Evolutionary conservation across 1,284 basidiomycete genomes (phyloP).

Genomic region (Anthracocystis walkeri): DNA sequence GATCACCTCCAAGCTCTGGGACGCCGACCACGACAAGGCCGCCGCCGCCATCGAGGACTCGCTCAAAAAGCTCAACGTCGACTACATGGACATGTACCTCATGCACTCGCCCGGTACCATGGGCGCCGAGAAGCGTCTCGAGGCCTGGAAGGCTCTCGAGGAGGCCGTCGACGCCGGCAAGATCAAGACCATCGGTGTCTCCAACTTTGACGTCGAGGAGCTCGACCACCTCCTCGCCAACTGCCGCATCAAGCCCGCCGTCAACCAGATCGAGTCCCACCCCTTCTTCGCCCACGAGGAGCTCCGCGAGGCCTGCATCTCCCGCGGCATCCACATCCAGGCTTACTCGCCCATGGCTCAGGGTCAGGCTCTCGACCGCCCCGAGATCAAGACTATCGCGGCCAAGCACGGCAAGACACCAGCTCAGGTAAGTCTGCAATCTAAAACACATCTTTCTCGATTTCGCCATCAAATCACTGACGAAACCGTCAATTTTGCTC

Average conservation of each 20-base stretch:
- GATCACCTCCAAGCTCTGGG: constrained; percentile 70
- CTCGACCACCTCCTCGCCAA: constrained; percentile 65
- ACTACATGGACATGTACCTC: constrained; percentile 68
- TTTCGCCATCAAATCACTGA: no score
- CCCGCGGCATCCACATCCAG: constrained; percentile 66
- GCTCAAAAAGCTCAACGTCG: constrained; percentile 66
- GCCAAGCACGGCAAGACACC: constrained; percentile 68
- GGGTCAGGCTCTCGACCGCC: constrained; percentile 65
- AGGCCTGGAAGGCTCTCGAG: constrained; percentile 68
- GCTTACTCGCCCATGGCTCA: constrained; percentile 69
- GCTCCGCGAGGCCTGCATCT: constrained; percentile 64
- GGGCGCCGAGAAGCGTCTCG: constrained; percentile 60
- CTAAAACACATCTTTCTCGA: no score
- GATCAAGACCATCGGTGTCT: constrained; percentile 68
- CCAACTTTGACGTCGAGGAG: constrained; percentile 68
- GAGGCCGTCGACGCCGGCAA: constrained; percentile 67
- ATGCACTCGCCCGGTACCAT: constrained; percentile 68
- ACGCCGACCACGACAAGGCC: constrained; percentile 66
- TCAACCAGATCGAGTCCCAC: constrained; percentile 69
- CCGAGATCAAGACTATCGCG: constrained; percentile 66
- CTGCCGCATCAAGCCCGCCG: constrained; percentile 67
- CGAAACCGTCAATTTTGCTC: no score
- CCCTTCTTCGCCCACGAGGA: constrained; percentile 69
- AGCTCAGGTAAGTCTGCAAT: constrained; percentile 39
- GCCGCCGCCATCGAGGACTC: constrained; percentile 67